A percentile compares a stretch with the other conserved stretches of the same genome.
Conservation (phyloP, 352 stramenopile species). For the Hyaloperonospora brassicae region DNA sequence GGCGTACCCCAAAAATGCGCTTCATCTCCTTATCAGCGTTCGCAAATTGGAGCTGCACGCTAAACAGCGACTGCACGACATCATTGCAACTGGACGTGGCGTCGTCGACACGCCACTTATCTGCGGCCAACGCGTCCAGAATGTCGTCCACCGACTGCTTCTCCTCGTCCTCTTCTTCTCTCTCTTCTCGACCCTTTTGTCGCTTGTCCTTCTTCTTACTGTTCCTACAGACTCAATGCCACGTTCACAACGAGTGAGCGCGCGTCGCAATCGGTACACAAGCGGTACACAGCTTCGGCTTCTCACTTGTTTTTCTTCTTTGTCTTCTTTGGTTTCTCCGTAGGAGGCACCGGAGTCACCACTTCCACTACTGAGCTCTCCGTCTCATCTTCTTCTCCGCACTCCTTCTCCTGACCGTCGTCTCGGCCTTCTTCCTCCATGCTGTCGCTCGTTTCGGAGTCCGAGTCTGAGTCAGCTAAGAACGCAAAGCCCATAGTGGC, state of each 20-base stretch:
- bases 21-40: slow-evolving; percentile 88
- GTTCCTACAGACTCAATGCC: slow-evolving; percentile 13
- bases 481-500: slow-evolving; percentile 61
- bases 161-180: slow-evolving; percentile 23
- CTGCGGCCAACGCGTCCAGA: slow-evolving; percentile 45
- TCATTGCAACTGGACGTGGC: slow-evolving; percentile 25
- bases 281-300: not conserved
- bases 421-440: slow-evolving; percentile 22
- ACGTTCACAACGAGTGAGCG: not conserved
- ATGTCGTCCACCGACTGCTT: slow-evolving; percentile 51
- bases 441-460: slow-evolving; percentile 34
- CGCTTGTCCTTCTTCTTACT: slow-evolving; percentile 27
- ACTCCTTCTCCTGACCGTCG: slow-evolving; percentile 4
- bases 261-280: not conserved
- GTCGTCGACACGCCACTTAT: slow-evolving; percentile 40
- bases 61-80: slow-evolving; percentile 52
- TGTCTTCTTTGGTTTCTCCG: slow-evolving; percentile 8
- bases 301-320: slow-evolving; percentile 22
- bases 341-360: slow-evolving; percentile 6
- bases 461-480: slow-evolving; percentile 59
- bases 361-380: not conserved
- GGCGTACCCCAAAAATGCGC: slow-evolving; percentile 71
- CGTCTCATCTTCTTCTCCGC: slow-evolving; percentile 7
- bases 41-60: slow-evolving; percentile 60
- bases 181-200: slow-evolving; percentile 20